These are phyloP conservation scores for Euphorbia lathyris DNA, from an alignment of 345 rosid genomes.

Conservation along the genomic window DNA sequence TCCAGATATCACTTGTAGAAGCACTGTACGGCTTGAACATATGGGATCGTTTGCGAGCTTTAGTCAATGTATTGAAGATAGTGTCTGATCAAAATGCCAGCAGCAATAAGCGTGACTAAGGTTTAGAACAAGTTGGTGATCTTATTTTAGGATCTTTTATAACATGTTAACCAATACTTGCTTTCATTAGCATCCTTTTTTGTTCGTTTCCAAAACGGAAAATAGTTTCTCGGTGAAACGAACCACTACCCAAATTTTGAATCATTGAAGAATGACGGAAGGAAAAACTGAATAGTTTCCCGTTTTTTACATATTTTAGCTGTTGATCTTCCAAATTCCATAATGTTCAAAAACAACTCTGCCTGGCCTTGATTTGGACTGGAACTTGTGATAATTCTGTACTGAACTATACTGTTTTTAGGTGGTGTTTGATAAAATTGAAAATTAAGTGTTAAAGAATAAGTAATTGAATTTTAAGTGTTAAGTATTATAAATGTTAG, in stretches of 20 bases:
- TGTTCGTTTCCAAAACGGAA: neutral
- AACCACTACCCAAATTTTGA: neutral
- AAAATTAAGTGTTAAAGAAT: no score
- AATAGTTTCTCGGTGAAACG: neutral
- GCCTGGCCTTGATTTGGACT: no score
- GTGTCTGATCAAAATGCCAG: slow-evolving; percentile 55
- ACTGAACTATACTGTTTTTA: no score
- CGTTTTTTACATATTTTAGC: no score
- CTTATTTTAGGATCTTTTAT: neutral
- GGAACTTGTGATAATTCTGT: no score
- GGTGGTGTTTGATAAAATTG: no score
- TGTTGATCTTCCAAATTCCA: no score
- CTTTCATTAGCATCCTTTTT: neutral
- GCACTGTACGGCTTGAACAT: slow-evolving; percentile 81
- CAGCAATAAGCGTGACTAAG: slow-evolving; percentile 45
- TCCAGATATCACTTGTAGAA: slow-evolving; percentile 83
- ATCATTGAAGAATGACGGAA: neutral
- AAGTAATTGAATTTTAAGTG: no score
- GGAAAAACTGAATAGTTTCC: neutral
- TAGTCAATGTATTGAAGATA: slow-evolving; percentile 68
- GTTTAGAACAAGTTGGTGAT: neutral
- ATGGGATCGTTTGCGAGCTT: slow-evolving; percentile 80
- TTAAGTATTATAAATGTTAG: no score
- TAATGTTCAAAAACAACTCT: no score
- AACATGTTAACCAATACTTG: neutral